Percentiles rank a stretch among this genome's conserved stretches.
These are phyloP conservation scores for Herpetomonas samuelpessoai DNA, from an alignment of 208 protist genomes.

Conservation along the genomic window DNA sequence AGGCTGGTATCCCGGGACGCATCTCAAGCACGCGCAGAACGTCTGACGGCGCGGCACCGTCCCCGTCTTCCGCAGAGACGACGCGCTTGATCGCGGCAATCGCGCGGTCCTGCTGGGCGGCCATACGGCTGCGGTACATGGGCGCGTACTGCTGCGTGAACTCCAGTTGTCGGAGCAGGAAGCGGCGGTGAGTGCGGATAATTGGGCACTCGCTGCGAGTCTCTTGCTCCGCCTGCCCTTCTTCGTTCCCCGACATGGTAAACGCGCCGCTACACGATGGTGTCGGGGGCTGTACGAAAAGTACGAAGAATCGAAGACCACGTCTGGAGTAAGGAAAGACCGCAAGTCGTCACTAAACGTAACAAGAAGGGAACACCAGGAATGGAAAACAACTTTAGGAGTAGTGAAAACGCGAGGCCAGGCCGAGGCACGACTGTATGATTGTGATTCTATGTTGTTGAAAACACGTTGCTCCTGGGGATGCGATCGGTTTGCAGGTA, in stretches of 20 bases:
- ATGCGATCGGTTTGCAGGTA: no score
- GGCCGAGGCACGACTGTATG: no score
- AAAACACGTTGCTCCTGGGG: no score
- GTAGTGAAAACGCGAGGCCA: no score
- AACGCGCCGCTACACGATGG: slow-evolving; percentile 2
- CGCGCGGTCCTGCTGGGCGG: slow-evolving; percentile 37
- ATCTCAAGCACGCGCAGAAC: slow-evolving; percentile 66
- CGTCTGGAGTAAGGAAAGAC: no score
- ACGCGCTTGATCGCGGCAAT: slow-evolving; percentile 33
- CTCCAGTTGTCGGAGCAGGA: slow-evolving; percentile 66
- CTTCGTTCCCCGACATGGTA: slow-evolving; percentile 1
- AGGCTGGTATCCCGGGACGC: slow-evolving; percentile 34
- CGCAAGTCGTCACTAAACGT: no score
- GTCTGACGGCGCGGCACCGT: background rate
- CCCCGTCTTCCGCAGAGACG: slow-evolving; percentile 4
- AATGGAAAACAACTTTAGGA: no score
- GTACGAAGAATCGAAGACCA: no score
- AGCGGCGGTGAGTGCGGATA: slow-evolving; percentile 71
- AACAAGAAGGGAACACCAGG: no score
- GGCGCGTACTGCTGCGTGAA: slow-evolving; percentile 84
- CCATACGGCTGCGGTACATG: slow-evolving; percentile 78
- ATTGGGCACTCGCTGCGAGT: slow-evolving; percentile 56
- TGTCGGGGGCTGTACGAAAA: background rate
- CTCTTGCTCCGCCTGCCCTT: slow-evolving; percentile 10
- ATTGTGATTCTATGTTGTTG: no score